Evolutionary conservation across 148 eudicot species (phyloP), one percentile per base, ranked within the genome.

Genomic region (Pouteria glomerata): DNA sequence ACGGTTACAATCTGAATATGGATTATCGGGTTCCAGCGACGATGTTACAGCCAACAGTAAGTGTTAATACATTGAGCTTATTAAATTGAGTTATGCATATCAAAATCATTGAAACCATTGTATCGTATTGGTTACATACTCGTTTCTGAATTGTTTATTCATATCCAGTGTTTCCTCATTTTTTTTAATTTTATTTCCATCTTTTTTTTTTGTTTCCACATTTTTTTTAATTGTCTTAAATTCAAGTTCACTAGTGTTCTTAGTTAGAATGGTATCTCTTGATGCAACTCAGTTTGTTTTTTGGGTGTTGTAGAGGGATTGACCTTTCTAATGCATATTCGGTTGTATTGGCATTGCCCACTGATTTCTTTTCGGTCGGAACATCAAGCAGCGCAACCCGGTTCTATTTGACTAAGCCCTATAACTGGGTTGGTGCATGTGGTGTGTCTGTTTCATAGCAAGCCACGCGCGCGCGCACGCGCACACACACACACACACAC

Each of bases 1-100:
- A 75, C 87, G 74, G 37, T 80, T 95, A 16, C 86, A 79, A 73
- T 82, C 86, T 68, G 96, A 91, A 41, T 95, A 86, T 69, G 97
- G 97, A 29, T 31, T 95, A 61, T 76, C 79, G 44, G 80, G 82
- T 83, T 81, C 82, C 34, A 76, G 34, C 62, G 88, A 85, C 45
- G 79, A 84, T 79, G 64, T 72, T 74, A 72, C 89, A 42, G 74
- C 51, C 73, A 85, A 69, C 76, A 87, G 98, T 95, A 89, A 89
- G 97, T 83, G 61, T 30, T 37, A 48, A 1, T 34, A 3, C 27
- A 11, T 29, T 10, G 35, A 48, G n/a, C 26, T 11, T 26, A 6
- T 19, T 26, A 27, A 6, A 65, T 11, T 4, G 15, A 21, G 0
- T 11, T 35, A 10, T n/a, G 21, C 27, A 26, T 42, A 26, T 45